These are phyloP conservation scores for Bifiguratus adelaidae DNA, from an alignment of 192 early-diverging fungal species.

Conservation along the genomic window DNA sequence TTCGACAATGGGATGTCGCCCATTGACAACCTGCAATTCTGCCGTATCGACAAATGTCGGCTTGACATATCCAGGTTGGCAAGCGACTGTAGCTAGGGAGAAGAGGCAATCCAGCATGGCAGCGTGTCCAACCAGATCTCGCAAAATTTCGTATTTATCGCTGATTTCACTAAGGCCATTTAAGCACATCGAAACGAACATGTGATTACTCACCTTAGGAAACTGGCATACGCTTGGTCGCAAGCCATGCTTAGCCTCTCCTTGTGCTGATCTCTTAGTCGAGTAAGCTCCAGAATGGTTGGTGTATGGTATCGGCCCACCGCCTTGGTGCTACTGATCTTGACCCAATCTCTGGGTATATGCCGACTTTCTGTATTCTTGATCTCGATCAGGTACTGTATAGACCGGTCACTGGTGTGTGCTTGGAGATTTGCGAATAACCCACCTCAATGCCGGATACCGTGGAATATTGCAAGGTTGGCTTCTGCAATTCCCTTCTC, in stretches of 20 bases:
- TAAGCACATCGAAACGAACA: background rate
- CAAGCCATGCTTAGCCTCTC: constrained; percentile 43
- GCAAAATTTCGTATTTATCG: constrained; percentile 42
- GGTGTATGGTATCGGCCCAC: constrained; percentile 61
- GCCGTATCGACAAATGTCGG: constrained; percentile 38
- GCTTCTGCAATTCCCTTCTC: constrained; percentile 29
- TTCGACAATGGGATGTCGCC: constrained; percentile 68
- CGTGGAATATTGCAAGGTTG: constrained; percentile 38
- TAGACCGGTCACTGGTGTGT: no score
- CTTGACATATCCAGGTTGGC: constrained; percentile 42
- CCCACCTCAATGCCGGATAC: constrained; percentile 56
- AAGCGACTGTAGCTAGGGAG: constrained; percentile 42
- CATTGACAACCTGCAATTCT: constrained; percentile 39
- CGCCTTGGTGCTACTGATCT: constrained; percentile 53
- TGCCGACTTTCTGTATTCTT: constrained; percentile 35
- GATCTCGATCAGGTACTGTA: constrained; percentile 61
- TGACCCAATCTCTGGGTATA: constrained; percentile 65
- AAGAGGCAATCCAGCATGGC: constrained; percentile 57
- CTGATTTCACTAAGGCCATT: constrained; percentile 32
- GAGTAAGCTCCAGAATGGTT: constrained; percentile 34
- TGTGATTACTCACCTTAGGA: constrained; percentile 13
- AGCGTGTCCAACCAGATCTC: constrained; percentile 39
- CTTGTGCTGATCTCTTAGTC: constrained; percentile 38
- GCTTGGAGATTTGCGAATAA: no score
- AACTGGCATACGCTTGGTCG: constrained; percentile 41